These are phyloP conservation scores for Didymella lethalis DNA, from an alignment of 2,329 filamentous ascomycete genomes.

Conservation along the genomic window DNA sequence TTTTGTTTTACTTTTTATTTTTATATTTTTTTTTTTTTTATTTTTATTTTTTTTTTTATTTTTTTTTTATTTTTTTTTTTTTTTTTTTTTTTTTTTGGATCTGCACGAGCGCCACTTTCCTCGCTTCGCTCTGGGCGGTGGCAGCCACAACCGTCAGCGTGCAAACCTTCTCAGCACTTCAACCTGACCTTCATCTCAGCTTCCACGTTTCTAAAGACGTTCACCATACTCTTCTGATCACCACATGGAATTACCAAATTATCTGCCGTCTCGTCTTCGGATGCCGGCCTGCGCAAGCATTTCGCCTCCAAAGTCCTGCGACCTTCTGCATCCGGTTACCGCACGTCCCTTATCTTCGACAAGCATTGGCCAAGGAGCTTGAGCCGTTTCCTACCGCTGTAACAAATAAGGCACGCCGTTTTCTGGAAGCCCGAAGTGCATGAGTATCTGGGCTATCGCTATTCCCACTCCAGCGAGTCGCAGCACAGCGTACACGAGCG, in stretches of 20 bases:
- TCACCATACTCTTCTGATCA: not conserved
- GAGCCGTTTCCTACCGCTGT: constrained; percentile 14
- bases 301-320: constrained; percentile 8
- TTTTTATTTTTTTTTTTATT: too few species aligned
- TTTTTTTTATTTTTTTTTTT: too few species aligned
- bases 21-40: too few species aligned
- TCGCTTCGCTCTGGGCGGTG: not conserved
- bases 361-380: constrained; percentile 38
- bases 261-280: constrained; percentile 1
- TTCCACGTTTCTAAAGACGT: not conserved
- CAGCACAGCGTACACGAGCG: not conserved
- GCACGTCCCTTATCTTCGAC: constrained; percentile 26
- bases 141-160: constrained; percentile 13
- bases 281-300: not conserved
- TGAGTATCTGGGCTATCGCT: constrained; percentile 1
- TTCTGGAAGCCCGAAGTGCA: constrained; percentile 1
- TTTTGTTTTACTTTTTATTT: too few species aligned
- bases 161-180: constrained; percentile 6
- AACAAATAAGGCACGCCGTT: not conserved
- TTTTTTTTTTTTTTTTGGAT: not conserved
- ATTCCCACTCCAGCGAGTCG: constrained; percentile 9
- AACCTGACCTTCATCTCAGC: not conserved
- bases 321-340: constrained; percentile 34
- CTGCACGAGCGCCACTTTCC: not conserved
- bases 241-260: not conserved